These are phyloP conservation scores for Ceratocystiopsis minuta DNA, from an alignment of 2,329 filamentous ascomycete genomes.

Conservation along the genomic window DNA sequence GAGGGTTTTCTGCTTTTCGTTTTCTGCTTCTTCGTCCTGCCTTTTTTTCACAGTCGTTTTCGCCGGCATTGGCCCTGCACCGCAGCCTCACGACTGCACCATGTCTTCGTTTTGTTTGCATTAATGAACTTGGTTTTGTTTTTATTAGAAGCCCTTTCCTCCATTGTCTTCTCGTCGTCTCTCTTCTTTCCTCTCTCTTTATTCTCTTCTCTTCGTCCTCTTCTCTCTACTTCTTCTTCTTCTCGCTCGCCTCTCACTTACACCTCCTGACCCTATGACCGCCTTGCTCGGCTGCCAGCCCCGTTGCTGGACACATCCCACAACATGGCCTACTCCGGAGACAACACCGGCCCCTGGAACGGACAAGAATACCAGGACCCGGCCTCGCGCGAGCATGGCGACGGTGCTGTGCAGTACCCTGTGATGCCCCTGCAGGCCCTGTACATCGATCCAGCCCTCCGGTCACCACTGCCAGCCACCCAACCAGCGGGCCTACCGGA, in stretches of 20 bases:
- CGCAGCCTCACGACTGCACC: no score
- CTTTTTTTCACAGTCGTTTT: no score
- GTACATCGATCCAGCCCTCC: neutral
- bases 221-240: neutral
- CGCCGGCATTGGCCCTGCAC: no score
- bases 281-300: slow-evolving; percentile 2
- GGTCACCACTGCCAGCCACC: neutral
- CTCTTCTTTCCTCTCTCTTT: neutral
- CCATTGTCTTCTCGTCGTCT: no score
- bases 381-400: neutral
- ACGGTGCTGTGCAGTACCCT: neutral
- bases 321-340: slow-evolving; percentile 1
- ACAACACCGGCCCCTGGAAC: neutral
- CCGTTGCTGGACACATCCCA: slow-evolving; percentile 1
- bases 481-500: neutral
- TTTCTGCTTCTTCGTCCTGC: no score
- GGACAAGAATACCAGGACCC: neutral
- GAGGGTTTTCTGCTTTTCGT: no score
- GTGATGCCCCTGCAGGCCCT: neutral
- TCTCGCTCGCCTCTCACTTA: neutral
- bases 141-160: no score
- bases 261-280: no score
- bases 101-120: no score
- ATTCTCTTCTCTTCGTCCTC: neutral
- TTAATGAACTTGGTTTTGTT: no score